Evolutionary conservation across 108 stramenopile species (phyloP).

Genomic region (Nitzschia palea): DNA sequence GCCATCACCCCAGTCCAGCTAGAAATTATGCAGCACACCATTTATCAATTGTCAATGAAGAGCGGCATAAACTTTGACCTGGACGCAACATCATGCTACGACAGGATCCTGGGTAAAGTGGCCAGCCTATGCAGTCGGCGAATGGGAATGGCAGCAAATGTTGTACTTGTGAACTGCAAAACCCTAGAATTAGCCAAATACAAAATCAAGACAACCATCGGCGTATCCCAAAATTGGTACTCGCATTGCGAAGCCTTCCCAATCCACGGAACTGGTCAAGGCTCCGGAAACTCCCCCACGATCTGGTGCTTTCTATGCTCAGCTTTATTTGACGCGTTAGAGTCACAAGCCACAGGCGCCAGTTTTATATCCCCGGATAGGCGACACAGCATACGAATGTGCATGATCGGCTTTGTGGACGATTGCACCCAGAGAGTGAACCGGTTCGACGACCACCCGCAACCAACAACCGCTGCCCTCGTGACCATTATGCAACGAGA

Average conservation of each 20-base stretch:
- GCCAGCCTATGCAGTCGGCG: too few species aligned
- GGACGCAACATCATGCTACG: not conserved
- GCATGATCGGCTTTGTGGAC: too few species aligned
- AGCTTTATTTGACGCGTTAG: not conserved
- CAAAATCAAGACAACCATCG: too few species aligned
- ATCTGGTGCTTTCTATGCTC: not conserved
- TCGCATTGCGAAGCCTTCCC: too few species aligned
- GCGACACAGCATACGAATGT: not conserved
- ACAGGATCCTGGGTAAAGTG: not conserved
- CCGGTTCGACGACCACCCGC: not conserved
- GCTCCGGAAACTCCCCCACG: not conserved
- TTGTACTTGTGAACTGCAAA: too few species aligned
- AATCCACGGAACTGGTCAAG: too few species aligned
- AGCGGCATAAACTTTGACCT: not conserved
- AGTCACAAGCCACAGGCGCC: not conserved
- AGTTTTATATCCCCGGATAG: not conserved
- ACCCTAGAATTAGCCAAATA: too few species aligned
- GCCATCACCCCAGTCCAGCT: not conserved
- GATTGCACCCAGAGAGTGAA: not conserved
- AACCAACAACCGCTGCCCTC: not conserved
- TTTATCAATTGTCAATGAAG: not conserved
- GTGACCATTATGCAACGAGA: not conserved
- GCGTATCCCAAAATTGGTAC: too few species aligned
- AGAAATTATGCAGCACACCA: not conserved
- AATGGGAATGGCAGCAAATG: too few species aligned